A percentile compares a stretch with the other conserved stretches of the same genome.
phyloP scores from a whole-genome alignment of 306 rosid genomes.

The Trifolium fragiferum region DNA sequence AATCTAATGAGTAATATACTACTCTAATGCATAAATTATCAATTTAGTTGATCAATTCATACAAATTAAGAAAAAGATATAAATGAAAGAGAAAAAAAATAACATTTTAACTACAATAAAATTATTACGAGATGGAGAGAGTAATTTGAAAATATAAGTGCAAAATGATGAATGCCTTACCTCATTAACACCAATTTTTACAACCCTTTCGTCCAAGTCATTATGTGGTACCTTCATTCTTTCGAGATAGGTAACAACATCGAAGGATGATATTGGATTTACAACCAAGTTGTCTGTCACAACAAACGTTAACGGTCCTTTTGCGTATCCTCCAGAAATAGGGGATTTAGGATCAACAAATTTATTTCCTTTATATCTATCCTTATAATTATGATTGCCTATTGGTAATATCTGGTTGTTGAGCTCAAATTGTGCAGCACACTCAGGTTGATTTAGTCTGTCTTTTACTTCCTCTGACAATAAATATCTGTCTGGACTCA shows the following conservation, averaged over 20 bases:
- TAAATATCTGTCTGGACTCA: background rate
- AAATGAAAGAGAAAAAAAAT: too few relatives aligned
- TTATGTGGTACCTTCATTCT: background rate
- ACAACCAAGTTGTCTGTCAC: conserved; percentile 39
- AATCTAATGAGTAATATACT: too few relatives aligned
- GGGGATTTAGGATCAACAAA: background rate
- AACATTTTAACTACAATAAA: too few relatives aligned
- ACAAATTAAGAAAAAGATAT: too few relatives aligned
- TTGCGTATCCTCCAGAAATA: background rate
- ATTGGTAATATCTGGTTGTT: conserved; percentile 5
- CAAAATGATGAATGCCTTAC: background rate
- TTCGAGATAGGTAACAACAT: background rate
- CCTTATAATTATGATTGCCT: background rate
- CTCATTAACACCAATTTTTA: background rate
- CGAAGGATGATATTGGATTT: background rate
- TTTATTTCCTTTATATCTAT: rapidly evolving
- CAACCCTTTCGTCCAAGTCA: background rate
- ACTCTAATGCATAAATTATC: too few relatives aligned
- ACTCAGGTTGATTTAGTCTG: background rate
- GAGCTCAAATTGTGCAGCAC: background rate
- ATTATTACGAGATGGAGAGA: too few relatives aligned
- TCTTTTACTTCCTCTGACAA: background rate
- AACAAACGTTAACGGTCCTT: background rate
- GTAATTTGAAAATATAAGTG: background rate
- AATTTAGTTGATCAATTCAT: too few relatives aligned